These are phyloP conservation scores for Fistulifera pelliculosa DNA, from an alignment of 108 stramenopile genomes.

Conservation along the genomic window DNA sequence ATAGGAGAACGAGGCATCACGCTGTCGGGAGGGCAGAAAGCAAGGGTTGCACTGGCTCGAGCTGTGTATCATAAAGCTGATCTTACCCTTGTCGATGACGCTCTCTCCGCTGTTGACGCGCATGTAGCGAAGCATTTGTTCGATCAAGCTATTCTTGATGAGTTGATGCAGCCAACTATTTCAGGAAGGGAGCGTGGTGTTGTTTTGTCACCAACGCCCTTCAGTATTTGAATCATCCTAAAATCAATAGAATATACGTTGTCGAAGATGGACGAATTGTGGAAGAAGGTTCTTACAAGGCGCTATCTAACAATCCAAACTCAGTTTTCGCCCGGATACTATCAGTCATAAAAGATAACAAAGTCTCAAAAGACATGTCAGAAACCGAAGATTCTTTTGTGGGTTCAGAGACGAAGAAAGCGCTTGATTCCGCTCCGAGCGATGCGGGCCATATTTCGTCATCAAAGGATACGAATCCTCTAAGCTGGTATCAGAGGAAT, in stretches of 20 bases:
- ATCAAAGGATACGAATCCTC: constrained; percentile 8
- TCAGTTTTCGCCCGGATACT: constrained; percentile 53
- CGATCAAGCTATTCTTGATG: constrained; percentile 74
- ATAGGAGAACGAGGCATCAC: constrained; percentile 91
- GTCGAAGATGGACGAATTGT: constrained; percentile 66
- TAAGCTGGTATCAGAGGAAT: constrained; percentile 54
- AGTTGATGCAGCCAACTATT: constrained; percentile 34
- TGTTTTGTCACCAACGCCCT: constrained; percentile 91
- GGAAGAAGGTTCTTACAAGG: constrained; percentile 70
- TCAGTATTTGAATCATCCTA: constrained; percentile 68
- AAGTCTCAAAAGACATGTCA: constrained; percentile 17
- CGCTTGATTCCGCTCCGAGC: background rate
- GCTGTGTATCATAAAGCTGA: constrained; percentile 88
- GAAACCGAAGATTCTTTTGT: background rate
- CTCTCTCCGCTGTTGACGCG: constrained; percentile 89
- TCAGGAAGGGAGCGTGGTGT: constrained; percentile 30
- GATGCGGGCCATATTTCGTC: no score
- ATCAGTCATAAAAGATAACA: constrained; percentile 46
- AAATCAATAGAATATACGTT: constrained; percentile 67
- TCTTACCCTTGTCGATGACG: constrained; percentile 88
- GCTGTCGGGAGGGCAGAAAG: constrained; percentile 90
- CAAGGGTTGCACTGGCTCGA: constrained; percentile 92
- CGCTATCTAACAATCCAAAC: constrained; percentile 37
- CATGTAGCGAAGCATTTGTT: constrained; percentile 90
- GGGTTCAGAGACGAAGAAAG: background rate